A percentile compares a stretch with the other conserved stretches of the same genome.
Evolutionary conservation across 768 basidiomycete genomes (phyloP).

Genomic region (Phaeotremella skinneri): DNA sequence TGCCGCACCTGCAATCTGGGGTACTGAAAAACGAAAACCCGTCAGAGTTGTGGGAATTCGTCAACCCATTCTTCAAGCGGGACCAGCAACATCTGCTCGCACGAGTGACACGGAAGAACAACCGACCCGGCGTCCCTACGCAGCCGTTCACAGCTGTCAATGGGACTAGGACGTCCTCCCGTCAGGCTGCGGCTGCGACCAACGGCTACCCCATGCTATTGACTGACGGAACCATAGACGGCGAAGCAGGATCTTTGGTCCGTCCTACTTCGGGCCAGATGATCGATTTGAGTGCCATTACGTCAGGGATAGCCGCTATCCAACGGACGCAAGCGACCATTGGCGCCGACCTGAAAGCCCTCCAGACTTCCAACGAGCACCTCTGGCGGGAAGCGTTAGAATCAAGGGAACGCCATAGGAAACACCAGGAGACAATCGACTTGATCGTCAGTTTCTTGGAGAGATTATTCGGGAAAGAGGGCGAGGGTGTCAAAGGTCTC

Average conservation of each 20-base stretch:
- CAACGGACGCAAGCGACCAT: slow-evolving; percentile 92
- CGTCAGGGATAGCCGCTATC: slow-evolving; percentile 78
- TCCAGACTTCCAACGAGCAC: slow-evolving; percentile 80
- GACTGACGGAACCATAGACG: slow-evolving; percentile 43
- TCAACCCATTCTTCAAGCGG: slow-evolving; percentile 81
- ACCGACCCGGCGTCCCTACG: slow-evolving; percentile 32
- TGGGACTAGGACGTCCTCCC: slow-evolving; percentile 14
- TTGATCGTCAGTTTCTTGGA: slow-evolving; percentile 92
- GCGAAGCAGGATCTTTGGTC: slow-evolving; percentile 32
- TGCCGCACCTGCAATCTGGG: slow-evolving; percentile 92
- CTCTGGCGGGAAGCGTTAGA: slow-evolving; percentile 89
- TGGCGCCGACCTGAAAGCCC: slow-evolving; percentile 77
- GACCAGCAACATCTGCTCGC: slow-evolving; percentile 84
- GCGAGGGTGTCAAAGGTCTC: slow-evolving; percentile 39
- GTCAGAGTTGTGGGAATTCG: slow-evolving; percentile 66
- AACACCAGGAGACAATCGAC: slow-evolving; percentile 94
- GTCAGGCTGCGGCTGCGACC: slow-evolving; percentile 12
- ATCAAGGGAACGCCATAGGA: slow-evolving; percentile 75
- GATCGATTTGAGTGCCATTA: slow-evolving; percentile 73
- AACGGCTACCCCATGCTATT: slow-evolving; percentile 23
- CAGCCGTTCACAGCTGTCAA: slow-evolving; percentile 23
- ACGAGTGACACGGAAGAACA: slow-evolving; percentile 83
- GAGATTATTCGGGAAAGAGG: slow-evolving; percentile 67
- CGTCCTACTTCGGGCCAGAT: slow-evolving; percentile 32
- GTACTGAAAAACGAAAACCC: slow-evolving; percentile 76